A percentile compares a stretch with the other conserved stretches of the same genome.
Evolutionary conservation across 2,329 filamentous ascomycete genomes (phyloP).

Genomic region (Fusarium oligoseptatum): DNA sequence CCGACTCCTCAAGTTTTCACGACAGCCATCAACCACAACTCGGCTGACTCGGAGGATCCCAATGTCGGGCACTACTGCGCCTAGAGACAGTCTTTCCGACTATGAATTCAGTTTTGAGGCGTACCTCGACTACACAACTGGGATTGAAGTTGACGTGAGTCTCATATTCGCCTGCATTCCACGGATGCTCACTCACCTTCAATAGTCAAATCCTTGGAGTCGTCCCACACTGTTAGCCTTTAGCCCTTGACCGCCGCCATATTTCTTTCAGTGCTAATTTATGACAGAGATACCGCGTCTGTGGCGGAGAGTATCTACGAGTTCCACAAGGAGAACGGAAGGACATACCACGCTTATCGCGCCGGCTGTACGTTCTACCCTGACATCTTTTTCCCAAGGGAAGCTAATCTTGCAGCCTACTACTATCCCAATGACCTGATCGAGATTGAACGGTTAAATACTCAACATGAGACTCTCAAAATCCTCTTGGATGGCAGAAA

Average conservation of each 20-base stretch:
- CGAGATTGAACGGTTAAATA: constrained; percentile 8
- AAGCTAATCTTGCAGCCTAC: constrained; percentile 7
- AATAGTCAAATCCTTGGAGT: constrained; percentile 16
- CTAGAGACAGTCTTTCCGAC: constrained; percentile 16
- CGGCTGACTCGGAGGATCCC: not conserved
- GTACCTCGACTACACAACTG: constrained; percentile 12
- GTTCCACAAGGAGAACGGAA: constrained; percentile 15
- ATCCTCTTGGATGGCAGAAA: constrained; percentile 6
- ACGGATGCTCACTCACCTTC: constrained; percentile 8
- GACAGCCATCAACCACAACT: not conserved
- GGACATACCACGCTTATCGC: constrained; percentile 18
- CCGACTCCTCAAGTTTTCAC: not conserved
- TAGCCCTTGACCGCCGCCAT: not conserved
- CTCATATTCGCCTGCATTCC: not conserved
- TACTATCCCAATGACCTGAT: constrained; percentile 10
- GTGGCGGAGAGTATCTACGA: constrained; percentile 19
- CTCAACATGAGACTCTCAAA: constrained; percentile 13
- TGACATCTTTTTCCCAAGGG: not conserved
- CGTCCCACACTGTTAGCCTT: not conserved
- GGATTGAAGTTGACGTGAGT: constrained; percentile 23
- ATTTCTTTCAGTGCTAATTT: not conserved
- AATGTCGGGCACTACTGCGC: not conserved
- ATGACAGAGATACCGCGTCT: constrained; percentile 10
- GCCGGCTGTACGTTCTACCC: constrained; percentile 1
- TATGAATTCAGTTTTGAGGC: constrained; percentile 22